phyloP scores from a whole-genome alignment of 2,329 filamentous ascomycete genomes.

The Xenoacremonium recifei region DNA sequence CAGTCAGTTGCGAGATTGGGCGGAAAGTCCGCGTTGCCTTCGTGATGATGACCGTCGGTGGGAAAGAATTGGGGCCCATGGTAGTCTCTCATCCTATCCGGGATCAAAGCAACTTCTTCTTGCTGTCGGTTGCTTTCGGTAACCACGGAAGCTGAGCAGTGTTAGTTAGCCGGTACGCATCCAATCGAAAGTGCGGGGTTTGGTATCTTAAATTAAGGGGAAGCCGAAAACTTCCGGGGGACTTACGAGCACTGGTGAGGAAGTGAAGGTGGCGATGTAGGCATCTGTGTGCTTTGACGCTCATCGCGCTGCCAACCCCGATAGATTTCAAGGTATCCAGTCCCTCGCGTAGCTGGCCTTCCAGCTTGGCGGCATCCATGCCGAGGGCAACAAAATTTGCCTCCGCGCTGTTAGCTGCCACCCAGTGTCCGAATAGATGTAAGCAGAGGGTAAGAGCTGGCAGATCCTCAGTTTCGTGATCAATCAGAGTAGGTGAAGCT shows the following conservation, averaged over 20 bases:
- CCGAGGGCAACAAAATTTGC: slow-evolving; percentile 9
- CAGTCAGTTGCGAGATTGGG: slow-evolving; percentile 10
- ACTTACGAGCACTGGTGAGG: slow-evolving; percentile 12
- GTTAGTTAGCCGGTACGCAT: no score
- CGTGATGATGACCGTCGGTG: no score
- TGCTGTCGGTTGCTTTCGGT: no score
- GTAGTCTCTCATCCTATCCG: no score
- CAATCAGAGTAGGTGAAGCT: background rate
- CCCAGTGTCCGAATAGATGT: slow-evolving; percentile 27
- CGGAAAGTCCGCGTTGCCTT: background rate
- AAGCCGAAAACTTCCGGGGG: no score
- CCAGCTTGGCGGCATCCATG: slow-evolving; percentile 9
- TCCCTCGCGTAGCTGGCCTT: slow-evolving; percentile 9
- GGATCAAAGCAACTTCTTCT: no score
- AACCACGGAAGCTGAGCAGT: no score
- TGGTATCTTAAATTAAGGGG: no score
- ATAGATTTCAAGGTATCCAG: slow-evolving; percentile 16
- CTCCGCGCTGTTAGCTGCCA: slow-evolving; percentile 28
- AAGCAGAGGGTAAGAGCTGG: slow-evolving; percentile 33
- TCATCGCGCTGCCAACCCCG: slow-evolving; percentile 21
- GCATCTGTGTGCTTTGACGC: slow-evolving; percentile 21
- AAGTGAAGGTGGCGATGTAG: slow-evolving; percentile 15
- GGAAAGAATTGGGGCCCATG: no score
- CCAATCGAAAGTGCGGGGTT: no score
- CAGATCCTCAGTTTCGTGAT: slow-evolving; percentile 17